Base-by-base conservation (phyloP, 768 basidiomycete species). In the Pulveroboletus sp. region DNA sequence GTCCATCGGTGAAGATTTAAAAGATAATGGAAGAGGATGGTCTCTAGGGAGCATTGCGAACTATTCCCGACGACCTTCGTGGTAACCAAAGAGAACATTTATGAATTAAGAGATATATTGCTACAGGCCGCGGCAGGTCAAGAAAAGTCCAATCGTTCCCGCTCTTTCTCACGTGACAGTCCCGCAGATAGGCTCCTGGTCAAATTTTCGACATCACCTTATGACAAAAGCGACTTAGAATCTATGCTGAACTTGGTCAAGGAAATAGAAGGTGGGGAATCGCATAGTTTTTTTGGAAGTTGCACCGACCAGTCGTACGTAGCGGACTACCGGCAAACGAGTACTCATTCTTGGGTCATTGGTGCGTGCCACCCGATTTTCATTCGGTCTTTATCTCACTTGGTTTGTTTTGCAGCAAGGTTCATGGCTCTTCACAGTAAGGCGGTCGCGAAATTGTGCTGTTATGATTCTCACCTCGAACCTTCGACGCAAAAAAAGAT, bases 181-280 rank as follows among this genome's bases (percentile, higher is more conserved):
- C 9, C 18, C 43, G 27, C 51, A 67, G 65, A 67, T 45, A 59
- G 67, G 33, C 35, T 69, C 11, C 47, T 65, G 30, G 63, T 60
- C 0, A 67, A 67, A n/a, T 67, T 69, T 44, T 69, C 65, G 39
- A 67, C 65, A 7, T 67, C 65, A 12, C 65, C 67, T 11, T 67
- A 62, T 15, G 39, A 36, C 43, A 62, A 52, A 49, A 10, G 56
- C 6, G 55, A 55, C 28, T 43, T 67, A 9, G 52, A 33, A 33
- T 60, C 56, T n/a, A 69, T 67, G 65, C 21, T 67, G 14, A 51
- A 57, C 5, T 8, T 68, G 32, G 55, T 67, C 33, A 68, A 61
- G 31, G 65, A 69, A 18, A 56, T 68, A 6, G 55, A 64, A 43
- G 50, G 67, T 62, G 15, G 27, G 46, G 6, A 18, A 21, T 27